These are phyloP conservation scores for Ogataea salicorniae DNA, from an alignment of 805 yeast species.

Conservation along the genomic window DNA sequence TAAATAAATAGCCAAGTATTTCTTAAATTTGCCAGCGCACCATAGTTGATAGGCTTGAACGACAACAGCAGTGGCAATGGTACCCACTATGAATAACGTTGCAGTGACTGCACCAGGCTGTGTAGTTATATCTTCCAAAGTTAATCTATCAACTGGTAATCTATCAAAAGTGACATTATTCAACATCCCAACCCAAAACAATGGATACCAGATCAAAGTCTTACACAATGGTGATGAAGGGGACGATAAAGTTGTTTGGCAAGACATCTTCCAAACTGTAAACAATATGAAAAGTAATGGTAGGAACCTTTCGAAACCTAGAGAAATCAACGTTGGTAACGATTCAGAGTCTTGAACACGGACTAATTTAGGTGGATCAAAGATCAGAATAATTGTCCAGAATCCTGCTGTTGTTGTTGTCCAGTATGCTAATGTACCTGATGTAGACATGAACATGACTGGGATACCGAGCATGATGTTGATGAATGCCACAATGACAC, in stretches of 20 bases:
- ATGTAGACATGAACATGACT: slow-evolving; percentile 42
- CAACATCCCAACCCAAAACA: slow-evolving; percentile 78
- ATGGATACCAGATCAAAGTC: slow-evolving; percentile 63
- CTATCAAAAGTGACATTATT: slow-evolving; percentile 87
- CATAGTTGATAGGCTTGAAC: slow-evolving; percentile 77
- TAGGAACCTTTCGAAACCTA: slow-evolving; percentile 67
- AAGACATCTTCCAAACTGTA: slow-evolving; percentile 60
- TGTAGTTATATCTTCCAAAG: slow-evolving; percentile 59
- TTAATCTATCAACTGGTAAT: slow-evolving; percentile 81
- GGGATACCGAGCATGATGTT: slow-evolving; percentile 64
- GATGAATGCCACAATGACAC: slow-evolving; percentile 48
- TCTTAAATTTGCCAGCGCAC: slow-evolving; percentile 65
- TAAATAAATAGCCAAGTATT: slow-evolving; percentile 52
- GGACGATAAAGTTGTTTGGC: slow-evolving; percentile 40
- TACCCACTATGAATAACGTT: slow-evolving; percentile 42
- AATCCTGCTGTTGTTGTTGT: slow-evolving; percentile 58
- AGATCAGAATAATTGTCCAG: slow-evolving; percentile 72
- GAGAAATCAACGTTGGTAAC: slow-evolving; percentile 58
- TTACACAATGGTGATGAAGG: slow-evolving; percentile 38
- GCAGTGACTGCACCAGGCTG: slow-evolving; percentile 78
- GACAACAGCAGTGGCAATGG: slow-evolving; percentile 50
- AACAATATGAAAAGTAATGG: slow-evolving; percentile 70
- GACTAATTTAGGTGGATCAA: slow-evolving; percentile 72
- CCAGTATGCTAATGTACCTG: slow-evolving; percentile 55
- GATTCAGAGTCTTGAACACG: slow-evolving; percentile 49